Evolutionary conservation across 495 filamentous ascomycete species (phyloP), one percentile per base, ranked within the genome.

Genomic region (Podospora pseudocomata): DNA sequence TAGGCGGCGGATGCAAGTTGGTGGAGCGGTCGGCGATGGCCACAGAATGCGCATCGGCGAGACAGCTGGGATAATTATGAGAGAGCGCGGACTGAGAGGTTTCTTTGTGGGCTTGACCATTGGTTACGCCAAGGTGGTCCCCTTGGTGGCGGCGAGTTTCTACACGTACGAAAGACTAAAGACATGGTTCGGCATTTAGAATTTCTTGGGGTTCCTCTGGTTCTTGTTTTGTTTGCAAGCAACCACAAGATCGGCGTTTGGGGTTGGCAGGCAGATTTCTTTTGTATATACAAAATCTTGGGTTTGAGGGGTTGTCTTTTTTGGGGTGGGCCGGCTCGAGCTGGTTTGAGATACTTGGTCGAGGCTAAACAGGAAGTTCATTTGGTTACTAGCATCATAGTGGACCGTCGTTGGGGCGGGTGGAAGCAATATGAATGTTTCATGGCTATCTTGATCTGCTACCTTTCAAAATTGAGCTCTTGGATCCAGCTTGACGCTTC

Each of bases 91-190:
- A 0, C 81, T 90, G 69, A 83, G 86, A 44, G 95, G 95, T 1
- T 99, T 96, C 78, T 99, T 90, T 80, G 91, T 98, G 26, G 95
- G 95, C 0, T 79, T 99, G 76, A 91, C 90, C 4, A 97, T 99
- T 76, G 95, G 95, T 15, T 99, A 99, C 74, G 83, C 92, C 66
- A 99, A 99, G 81, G 87, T 99, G 65, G 82, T 97, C 64, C 95
- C 95, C 2, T 91, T 99, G 92, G 87, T 80, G 66, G 95, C 95
- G 34, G 90, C 90, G 57, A 89, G 88, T 75, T 89, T 90, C 75
- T 90, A 83, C 66, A 81, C 81, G 9, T 98, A 97, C 71, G 94
- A 97, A 80, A 83, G 94, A 72, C 79, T 88, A 68, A 97, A 94
- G 82, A 86, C 82, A 71, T 82, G 81, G 69, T 78, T 95, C 67